phyloP scores from a whole-genome alignment of 257 asterid species.

The Echium plantagineum region DNA sequence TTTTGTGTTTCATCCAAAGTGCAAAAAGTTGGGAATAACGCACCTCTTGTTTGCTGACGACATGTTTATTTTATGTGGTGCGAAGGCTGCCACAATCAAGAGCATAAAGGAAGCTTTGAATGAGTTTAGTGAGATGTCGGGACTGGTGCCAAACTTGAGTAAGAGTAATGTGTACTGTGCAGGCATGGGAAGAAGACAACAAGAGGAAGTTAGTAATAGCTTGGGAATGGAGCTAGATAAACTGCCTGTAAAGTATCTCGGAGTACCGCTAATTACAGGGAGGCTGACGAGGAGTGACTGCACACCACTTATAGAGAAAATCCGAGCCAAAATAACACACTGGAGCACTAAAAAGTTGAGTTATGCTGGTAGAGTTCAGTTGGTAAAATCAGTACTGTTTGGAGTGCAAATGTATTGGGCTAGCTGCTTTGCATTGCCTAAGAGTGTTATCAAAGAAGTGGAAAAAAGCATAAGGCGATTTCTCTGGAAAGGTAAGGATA shows the following conservation, averaged over 20 bases:
- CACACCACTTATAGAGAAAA: background rate
- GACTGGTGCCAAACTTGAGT: background rate
- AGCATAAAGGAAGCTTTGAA: too few relatives aligned
- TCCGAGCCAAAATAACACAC: background rate
- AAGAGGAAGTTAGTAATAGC: too few relatives aligned
- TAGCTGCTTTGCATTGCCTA: background rate
- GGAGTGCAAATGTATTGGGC: background rate
- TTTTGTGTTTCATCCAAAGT: background rate
- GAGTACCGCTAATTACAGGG: background rate
- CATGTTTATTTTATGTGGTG: background rate
- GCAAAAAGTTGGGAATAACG: background rate
- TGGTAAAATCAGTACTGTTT: background rate
- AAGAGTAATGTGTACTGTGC: background rate
- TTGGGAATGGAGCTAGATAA: background rate
- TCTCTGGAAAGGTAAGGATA: background rate
- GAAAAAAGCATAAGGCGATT: background rate
- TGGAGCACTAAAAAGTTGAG: background rate
- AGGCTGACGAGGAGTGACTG: background rate
- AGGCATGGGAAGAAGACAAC: background rate
- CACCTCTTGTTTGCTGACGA: background rate
- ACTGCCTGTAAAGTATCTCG: background rate
- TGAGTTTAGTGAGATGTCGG: background rate
- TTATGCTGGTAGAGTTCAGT: background rate
- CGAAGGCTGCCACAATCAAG: accelerated
- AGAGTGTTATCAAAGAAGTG: background rate